Evolutionary conservation across 2,329 filamentous ascomycete species (phyloP).

Genomic region (Alternaria sp.): DNA sequence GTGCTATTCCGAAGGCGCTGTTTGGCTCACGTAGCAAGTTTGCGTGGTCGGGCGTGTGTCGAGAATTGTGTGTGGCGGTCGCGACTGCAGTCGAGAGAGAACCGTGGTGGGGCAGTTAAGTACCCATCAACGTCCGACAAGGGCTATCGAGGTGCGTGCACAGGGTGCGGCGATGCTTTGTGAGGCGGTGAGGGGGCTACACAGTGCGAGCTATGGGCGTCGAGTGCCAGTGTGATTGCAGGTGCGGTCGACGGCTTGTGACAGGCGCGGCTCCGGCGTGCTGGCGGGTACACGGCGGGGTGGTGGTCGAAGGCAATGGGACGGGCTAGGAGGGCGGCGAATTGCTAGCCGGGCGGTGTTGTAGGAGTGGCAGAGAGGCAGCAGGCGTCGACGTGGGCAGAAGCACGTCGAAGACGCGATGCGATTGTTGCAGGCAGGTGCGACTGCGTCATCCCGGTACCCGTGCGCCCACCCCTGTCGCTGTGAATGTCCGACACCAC

Average conservation of each 20-base stretch:
- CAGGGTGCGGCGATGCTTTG: neutral
- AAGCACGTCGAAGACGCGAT: slow-evolving; percentile 34
- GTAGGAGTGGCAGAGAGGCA: slow-evolving; percentile 7
- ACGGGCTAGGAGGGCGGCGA: neutral
- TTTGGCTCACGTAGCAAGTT: neutral
- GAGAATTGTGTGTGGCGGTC: slow-evolving; percentile 16
- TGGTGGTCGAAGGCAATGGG: neutral
- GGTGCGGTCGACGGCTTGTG: neutral
- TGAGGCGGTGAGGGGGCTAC: neutral
- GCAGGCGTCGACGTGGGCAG: slow-evolving; percentile 21
- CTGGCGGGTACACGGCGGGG: slow-evolving; percentile 1
- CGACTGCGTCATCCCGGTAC: slow-evolving; percentile 29
- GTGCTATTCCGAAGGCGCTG: neutral
- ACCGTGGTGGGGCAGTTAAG: slow-evolving; percentile 32
- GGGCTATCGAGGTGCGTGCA: neutral
- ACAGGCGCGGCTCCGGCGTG: slow-evolving; percentile 3
- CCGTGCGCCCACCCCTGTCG: slow-evolving; percentile 30
- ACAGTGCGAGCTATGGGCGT: slow-evolving; percentile 6
- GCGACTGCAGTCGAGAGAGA: slow-evolving; percentile 19
- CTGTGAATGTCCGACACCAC: slow-evolving; percentile 30
- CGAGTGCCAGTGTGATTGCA: slow-evolving; percentile 2
- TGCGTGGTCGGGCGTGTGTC: neutral
- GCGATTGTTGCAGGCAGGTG: slow-evolving; percentile 32
- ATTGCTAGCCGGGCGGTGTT: neutral
- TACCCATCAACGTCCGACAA: slow-evolving; percentile 19